Conservation (phyloP, 2,329 filamentous ascomycete genomes). For the Alternaria brassicicola region DNA sequence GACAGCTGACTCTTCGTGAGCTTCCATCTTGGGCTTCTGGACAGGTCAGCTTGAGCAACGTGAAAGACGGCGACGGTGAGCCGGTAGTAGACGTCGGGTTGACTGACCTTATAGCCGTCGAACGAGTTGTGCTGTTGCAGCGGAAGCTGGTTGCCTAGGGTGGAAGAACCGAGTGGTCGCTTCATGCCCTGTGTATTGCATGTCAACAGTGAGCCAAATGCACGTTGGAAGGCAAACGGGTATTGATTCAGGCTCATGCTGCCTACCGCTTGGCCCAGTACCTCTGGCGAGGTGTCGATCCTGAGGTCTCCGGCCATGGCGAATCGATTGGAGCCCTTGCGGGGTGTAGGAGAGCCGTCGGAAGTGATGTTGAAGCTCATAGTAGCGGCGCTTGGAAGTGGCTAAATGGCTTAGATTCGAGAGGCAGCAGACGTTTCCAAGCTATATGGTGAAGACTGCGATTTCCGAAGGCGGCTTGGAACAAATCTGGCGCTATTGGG, state of each 20-base stretch:
- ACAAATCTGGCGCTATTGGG: slow-evolving; percentile 29
- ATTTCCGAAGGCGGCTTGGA: slow-evolving; percentile 5
- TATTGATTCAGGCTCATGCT: slow-evolving; percentile 30
- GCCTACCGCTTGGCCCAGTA: slow-evolving; percentile 44
- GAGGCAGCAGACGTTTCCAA: slow-evolving; percentile 27
- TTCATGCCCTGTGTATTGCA: slow-evolving; percentile 47
- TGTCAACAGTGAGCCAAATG: slow-evolving; percentile 42
- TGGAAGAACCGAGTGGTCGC: slow-evolving; percentile 48
- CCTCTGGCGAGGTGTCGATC: slow-evolving; percentile 45
- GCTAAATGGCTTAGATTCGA: slow-evolving; percentile 43
- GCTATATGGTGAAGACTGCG: slow-evolving; percentile 6
- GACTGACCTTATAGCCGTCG: slow-evolving; percentile 43
- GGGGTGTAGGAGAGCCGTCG: slow-evolving; percentile 51
- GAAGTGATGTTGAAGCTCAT: slow-evolving; percentile 51
- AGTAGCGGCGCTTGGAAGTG: slow-evolving; percentile 24
- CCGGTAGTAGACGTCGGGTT: neutral
- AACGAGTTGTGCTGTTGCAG: slow-evolving; percentile 26
- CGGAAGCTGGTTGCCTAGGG: slow-evolving; percentile 39
- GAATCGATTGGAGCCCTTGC: slow-evolving; percentile 44
- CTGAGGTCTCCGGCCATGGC: slow-evolving; percentile 39
- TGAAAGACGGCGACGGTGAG: neutral
- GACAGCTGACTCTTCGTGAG: slow-evolving; percentile 34
- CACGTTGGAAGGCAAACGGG: slow-evolving; percentile 24
- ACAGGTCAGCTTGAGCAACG: slow-evolving; percentile 41
- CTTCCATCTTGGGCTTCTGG: slow-evolving; percentile 57